Conservation (phyloP, 371 early-diverging fungal genomes). For the Mucor velutinosus region DNA sequence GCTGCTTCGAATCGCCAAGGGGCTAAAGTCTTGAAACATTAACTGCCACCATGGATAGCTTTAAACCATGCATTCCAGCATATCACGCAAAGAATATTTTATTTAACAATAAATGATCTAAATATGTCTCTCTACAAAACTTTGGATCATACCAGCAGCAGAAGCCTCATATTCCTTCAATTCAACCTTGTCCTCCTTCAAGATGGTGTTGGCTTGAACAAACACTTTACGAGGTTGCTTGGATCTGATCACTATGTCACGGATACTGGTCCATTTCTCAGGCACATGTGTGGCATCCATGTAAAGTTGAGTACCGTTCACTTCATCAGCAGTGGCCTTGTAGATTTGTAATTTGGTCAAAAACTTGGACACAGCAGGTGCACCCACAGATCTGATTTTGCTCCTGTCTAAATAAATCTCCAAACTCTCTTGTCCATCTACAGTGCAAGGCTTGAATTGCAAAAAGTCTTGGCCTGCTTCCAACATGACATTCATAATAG, state of each 20-base stretch:
- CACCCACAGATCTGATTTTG: conserved; percentile 55
- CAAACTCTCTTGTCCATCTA: conserved; percentile 36
- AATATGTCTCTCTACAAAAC: conserved; percentile 55
- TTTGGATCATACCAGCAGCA: conserved; percentile 60
- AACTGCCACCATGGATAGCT: too few relatives aligned
- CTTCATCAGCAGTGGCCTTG: conserved; percentile 63
- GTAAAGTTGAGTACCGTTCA: conserved; percentile 50
- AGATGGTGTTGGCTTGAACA: conserved; percentile 57
- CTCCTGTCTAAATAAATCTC: conserved; percentile 52
- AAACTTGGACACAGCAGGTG: conserved; percentile 56
- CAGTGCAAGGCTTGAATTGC: conserved; percentile 24
- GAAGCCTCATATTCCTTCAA: conserved; percentile 62
- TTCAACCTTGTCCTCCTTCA: conserved; percentile 36
- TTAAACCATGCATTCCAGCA: too few relatives aligned
- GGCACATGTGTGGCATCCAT: conserved; percentile 54
- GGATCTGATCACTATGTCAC: conserved; percentile 56
- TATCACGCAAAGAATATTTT: background rate
- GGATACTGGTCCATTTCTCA: conserved; percentile 47
- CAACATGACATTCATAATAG: conserved; percentile 57
- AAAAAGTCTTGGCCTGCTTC: conserved; percentile 51
- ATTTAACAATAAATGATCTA: conserved; percentile 12
- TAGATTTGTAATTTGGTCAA: conserved; percentile 58
- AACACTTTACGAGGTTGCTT: conserved; percentile 64
- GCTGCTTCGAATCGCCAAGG: too few relatives aligned
- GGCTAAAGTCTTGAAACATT: too few relatives aligned